Conservation (phyloP, 768 basidiomycete species). For the Lepiota venenata region DNA sequence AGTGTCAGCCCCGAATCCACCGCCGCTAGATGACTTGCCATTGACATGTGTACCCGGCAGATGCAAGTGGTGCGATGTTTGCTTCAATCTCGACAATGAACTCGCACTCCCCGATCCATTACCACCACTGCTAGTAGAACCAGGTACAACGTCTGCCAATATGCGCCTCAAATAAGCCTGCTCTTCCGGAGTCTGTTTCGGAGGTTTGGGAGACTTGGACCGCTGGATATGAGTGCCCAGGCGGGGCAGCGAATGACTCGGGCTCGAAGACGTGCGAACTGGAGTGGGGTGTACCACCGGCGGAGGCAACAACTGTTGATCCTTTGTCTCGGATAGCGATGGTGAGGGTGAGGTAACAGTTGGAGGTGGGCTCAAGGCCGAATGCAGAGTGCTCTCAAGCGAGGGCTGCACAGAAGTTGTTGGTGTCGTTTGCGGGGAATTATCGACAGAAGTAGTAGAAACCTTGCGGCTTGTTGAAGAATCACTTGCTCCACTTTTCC, state of each 20-base stretch:
- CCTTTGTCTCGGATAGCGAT: neutral
- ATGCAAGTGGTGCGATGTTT: constrained; percentile 1
- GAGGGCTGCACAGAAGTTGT: too few relatives aligned
- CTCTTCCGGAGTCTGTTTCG: constrained; percentile 55
- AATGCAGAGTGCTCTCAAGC: too few relatives aligned
- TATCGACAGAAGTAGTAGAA: neutral
- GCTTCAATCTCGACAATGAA: constrained; percentile 10
- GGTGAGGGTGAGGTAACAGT: constrained; percentile 1
- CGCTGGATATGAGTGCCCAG: constrained; percentile 20
- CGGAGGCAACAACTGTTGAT: neutral
- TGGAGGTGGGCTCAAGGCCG: neutral
- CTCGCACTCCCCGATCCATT: constrained; percentile 17
- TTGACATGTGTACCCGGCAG: constrained; percentile 6
- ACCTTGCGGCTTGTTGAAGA: constrained; percentile 17
- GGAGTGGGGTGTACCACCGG: neutral
- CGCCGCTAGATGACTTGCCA: neutral
- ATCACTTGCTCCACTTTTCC: constrained; percentile 28
- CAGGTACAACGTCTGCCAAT: constrained; percentile 56
- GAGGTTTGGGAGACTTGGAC: constrained; percentile 45
- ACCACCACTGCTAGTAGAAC: constrained; percentile 30
- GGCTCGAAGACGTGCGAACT: neutral
- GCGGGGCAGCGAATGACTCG: neutral
- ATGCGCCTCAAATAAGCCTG: constrained; percentile 65
- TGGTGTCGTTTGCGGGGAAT: too few relatives aligned
- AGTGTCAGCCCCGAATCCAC: neutral